Percentiles rank a stretch among this genome's conserved stretches.
These are phyloP conservation scores for Monosporascus sp. DNA, from an alignment of 2,329 filamentous ascomycete genomes.

Conservation along the genomic window DNA sequence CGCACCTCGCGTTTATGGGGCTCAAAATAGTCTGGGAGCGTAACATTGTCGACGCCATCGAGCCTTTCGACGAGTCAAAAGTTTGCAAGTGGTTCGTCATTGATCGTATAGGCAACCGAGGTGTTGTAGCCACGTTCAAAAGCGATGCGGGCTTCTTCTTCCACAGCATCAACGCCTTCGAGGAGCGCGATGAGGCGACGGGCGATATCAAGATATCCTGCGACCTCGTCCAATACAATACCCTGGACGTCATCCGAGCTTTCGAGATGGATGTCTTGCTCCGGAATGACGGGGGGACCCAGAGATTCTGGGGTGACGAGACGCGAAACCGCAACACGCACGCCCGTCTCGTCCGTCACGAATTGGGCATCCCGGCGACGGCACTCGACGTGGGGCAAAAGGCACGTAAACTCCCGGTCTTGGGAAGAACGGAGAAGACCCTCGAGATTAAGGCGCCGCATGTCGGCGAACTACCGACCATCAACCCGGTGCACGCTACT, in stretches of 20 bases:
- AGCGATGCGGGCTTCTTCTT: conserved; percentile 71
- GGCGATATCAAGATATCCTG: conserved; percentile 50
- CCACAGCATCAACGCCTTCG: conserved; percentile 73
- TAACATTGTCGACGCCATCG: conserved; percentile 65
- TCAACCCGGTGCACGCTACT: conserved; percentile 53
- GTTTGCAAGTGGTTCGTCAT: conserved; percentile 68
- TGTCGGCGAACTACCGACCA: conserved; percentile 59
- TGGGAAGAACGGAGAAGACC: conserved; percentile 26
- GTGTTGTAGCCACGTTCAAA: conserved; percentile 64
- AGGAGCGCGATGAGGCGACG: conserved; percentile 44
- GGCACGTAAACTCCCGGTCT: neutral
- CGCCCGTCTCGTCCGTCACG: conserved; percentile 38
- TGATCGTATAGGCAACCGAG: conserved; percentile 56
- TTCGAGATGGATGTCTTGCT: conserved; percentile 68
- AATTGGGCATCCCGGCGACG: conserved; percentile 31
- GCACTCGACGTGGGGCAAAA: neutral
- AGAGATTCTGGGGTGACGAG: conserved; percentile 37
- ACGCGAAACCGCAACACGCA: conserved; percentile 31
- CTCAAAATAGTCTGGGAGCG: conserved; percentile 56
- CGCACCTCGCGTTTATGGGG: conserved; percentile 54
- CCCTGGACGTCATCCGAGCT: conserved; percentile 56
- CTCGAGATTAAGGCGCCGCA: conserved; percentile 48
- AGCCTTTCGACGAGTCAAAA: conserved; percentile 52
- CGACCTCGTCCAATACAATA: conserved; percentile 61
- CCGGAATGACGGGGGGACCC: conserved; percentile 42